Evolutionary conservation across 2,329 filamentous ascomycete species (phyloP), one percentile per base, ranked within the genome.

Genomic region (Phialophora verrucosa): DNA sequence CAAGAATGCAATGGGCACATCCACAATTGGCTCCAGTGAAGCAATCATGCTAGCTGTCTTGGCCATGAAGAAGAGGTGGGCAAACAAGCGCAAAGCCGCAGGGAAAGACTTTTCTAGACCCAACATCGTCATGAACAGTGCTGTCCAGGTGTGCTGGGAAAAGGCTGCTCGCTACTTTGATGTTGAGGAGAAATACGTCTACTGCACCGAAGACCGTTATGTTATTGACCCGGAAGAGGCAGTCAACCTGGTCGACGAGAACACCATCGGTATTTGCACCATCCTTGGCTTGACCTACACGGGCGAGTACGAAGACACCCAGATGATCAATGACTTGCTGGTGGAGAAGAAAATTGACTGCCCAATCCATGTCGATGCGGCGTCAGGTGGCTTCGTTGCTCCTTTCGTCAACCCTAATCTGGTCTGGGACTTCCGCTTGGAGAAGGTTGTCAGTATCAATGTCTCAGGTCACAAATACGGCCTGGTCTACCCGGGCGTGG

Each of bases 121-220:
- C 63, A 98, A 98, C 80, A 90, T 98, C 68, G 83, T 98, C 83
- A 97, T 98, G 94, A 95, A 91, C 74, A 92, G 91, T 29, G 93
- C 94, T 35, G 94, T 97, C 1, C 94, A 98, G 81, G 94, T 97
- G 49, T 97, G 93, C 84, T 97, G 93, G 93, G 93, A 97, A 79
- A 97, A 97, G 83, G 90, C 90, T 0, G 88, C 90, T 4, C 85
- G 92, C 59, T 96, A 96, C 82, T 95, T 96, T 74, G 94, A 98
- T 74, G 87, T 97, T 50, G 94, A 97, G 73, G 93, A 97, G 83
- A 92, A 91, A 80, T 93, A 87, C 69, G 85, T 88, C 65, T 88
- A 83, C 77, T 89, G 86, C 76, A 88, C 86, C 3, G 78, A 83
- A 4, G 82, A 84, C 10, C 84, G 87, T 66, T 89, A 84, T 67